Evolutionary conservation across 306 rosid genomes (phyloP), one percentile per base, ranked within the genome.

Genomic region (Corylus heterophylla): DNA sequence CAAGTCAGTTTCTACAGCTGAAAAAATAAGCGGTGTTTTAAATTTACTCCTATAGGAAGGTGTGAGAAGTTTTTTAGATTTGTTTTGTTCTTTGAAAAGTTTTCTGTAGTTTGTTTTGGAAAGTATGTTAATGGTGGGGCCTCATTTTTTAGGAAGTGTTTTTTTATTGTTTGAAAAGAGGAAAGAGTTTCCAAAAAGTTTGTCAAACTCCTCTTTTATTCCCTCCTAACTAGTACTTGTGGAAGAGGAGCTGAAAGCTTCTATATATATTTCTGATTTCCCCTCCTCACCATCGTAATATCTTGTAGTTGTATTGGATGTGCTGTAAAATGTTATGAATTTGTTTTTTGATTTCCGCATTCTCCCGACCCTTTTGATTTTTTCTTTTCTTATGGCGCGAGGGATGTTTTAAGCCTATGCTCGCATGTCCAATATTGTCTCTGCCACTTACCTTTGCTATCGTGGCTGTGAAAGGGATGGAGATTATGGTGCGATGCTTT

Each of bases 341-440:
- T 55, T 45, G 48, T 77, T 62, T 68, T 72, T 76, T 68, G 51
- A 73, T 69, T 73, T 79, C 76, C 75, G 6, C 78, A 73, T 55
- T 54, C 71, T 74, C 62, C 68, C 17, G 55, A 50, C 79, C 83
- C 76, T 48, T 80, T 86, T 83, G 79, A 83, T 86, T 76, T 55
- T 86, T 54, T 79, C 80, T 8, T 80, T 74, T 61, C 68, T 52
- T 49, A 25, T 85, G 84, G 83, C 71, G 76, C 77, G 84, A 83
- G 87, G 89, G 87, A 82, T 81, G 89, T 75, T 81, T 77, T 76
- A 82, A 78, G 80, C 85, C 80, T 76, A 73, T 49, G 88, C 80
- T 87, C 76, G 81, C 86, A 75, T 81, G 84, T 74, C 74, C 84
- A 83, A 47, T 83, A 74, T 70, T 67, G 78, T 73, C 83, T 80